Percentiles rank a stretch among this genome's conserved stretches.
These are phyloP conservation scores for Phytophthora foliorum DNA, from an alignment of 352 stramenopile genomes.

Conservation along the genomic window DNA sequence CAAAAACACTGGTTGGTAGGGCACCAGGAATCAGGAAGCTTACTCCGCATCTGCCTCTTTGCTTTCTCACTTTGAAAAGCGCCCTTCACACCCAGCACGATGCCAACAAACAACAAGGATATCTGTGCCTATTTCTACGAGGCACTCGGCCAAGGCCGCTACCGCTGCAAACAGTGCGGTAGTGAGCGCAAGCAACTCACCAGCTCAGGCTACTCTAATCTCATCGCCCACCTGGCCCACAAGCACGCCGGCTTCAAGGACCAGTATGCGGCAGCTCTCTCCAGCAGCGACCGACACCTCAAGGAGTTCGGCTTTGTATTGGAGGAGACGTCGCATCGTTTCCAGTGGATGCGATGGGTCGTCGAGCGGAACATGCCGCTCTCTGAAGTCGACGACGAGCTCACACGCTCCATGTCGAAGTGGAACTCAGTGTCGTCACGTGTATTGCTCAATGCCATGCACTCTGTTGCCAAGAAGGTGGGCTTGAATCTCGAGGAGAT, in stretches of 20 bases:
- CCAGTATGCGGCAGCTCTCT: background rate
- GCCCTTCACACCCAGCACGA: too few species aligned
- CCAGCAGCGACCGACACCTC: background rate
- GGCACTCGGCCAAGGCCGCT: background rate
- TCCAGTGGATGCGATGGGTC: slow-evolving; percentile 20
- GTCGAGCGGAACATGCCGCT: slow-evolving; percentile 11
- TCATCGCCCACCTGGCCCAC: background rate
- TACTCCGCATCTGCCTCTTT: too few species aligned
- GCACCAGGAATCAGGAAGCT: too few species aligned
- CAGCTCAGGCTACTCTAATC: slow-evolving; percentile 17
- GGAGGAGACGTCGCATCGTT: slow-evolving; percentile 11
- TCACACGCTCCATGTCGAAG: background rate
- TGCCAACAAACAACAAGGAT: slow-evolving; percentile 13
- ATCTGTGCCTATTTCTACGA: slow-evolving; percentile 15
- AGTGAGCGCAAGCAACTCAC: slow-evolving; percentile 3
- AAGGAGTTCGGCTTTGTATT: slow-evolving; percentile 6
- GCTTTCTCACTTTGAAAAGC: too few species aligned
- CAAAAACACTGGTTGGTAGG: too few species aligned
- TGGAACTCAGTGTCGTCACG: background rate
- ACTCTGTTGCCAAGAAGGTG: slow-evolving; percentile 13
- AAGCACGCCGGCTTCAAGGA: slow-evolving; percentile 1
- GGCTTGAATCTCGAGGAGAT: background rate
- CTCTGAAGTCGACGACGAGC: slow-evolving; percentile 9
- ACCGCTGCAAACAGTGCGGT: slow-evolving; percentile 9
- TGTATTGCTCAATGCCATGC: background rate